Conservation (phyloP, 1,139 yeast genomes). For the Debaryomyces singareniensis region DNA sequence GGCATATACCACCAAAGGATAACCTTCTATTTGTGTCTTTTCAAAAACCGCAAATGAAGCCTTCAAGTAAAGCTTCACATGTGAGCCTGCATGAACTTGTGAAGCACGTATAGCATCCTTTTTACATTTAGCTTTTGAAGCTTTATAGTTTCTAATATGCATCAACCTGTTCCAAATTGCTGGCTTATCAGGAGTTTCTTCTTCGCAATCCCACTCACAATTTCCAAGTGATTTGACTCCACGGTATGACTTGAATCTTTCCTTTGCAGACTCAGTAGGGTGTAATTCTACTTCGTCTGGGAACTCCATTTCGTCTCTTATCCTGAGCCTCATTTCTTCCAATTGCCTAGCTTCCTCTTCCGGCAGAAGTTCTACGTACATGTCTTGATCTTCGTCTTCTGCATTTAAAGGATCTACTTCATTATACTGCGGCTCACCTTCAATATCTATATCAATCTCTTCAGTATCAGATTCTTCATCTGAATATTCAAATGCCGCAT, state of each 20-base stretch:
- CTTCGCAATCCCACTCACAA: slow-evolving; percentile 86
- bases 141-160: slow-evolving; percentile 71
- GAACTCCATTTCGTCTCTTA: slow-evolving; percentile 81
- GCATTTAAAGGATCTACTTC: slow-evolving; percentile 19
- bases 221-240: slow-evolving; percentile 80
- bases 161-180: slow-evolving; percentile 70
- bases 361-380: slow-evolving; percentile 66
- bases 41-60: slow-evolving; percentile 52
- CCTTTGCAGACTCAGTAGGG: slow-evolving; percentile 71
- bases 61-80: slow-evolving; percentile 51
- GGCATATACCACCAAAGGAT: slow-evolving; percentile 64
- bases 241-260: slow-evolving; percentile 69
- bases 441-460: slow-evolving; percentile 26
- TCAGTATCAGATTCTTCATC: slow-evolving; percentile 19
- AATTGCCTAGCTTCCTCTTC: slow-evolving; percentile 84
- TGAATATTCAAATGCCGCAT: slow-evolving; percentile 41
- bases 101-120: slow-evolving; percentile 58
- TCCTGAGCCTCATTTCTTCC: slow-evolving; percentile 59
- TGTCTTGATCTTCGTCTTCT: slow-evolving; percentile 49
- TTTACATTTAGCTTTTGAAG: slow-evolving; percentile 62
- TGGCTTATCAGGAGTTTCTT: slow-evolving; percentile 71
- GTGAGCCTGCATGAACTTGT: slow-evolving; percentile 62
- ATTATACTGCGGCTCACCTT: slow-evolving; percentile 23
- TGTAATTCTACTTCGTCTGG: slow-evolving; percentile 91
- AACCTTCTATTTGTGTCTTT: slow-evolving; percentile 29